phyloP scores from a whole-genome alignment of 2,329 filamentous ascomycete species.

The Aspergillus ruber region DNA sequence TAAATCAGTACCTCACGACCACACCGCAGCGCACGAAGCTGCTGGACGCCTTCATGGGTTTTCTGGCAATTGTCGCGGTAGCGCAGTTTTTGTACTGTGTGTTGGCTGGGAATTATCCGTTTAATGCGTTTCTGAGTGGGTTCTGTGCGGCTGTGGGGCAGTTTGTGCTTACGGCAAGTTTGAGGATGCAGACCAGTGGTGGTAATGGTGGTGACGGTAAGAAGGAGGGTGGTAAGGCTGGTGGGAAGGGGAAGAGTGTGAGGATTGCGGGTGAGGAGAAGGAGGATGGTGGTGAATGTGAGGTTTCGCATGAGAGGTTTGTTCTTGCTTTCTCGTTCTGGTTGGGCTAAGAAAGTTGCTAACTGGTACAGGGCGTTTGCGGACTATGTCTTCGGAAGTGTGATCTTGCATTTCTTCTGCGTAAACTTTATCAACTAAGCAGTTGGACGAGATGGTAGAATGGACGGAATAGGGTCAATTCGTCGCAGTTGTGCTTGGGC shows the following conservation, averaged over 20 bases:
- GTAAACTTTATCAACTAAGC: conserved; percentile 97
- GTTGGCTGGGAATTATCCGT: conserved; percentile 93
- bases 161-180: conserved; percentile 85
- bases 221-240: conserved; percentile 63
- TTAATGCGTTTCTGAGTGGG: conserved; percentile 96
- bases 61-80: conserved; percentile 76
- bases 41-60: conserved; percentile 83
- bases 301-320: conserved; percentile 37
- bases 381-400: conserved; percentile 88
- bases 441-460: not conserved
- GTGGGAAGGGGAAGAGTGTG: conserved; percentile 23
- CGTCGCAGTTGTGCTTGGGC: not conserved
- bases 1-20: conserved; percentile 68
- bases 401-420: conserved; percentile 97
- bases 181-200: conserved; percentile 82
- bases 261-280: conserved; percentile 17
- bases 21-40: conserved; percentile 90
- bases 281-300: conserved; percentile 14
- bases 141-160: conserved; percentile 94
- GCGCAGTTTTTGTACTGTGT: conserved; percentile 93
- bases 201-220: conserved; percentile 24
- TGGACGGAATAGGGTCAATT: not conserved
- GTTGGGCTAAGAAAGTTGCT: not conserved
- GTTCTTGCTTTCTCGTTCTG: conserved; percentile 5
- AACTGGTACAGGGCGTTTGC: conserved; percentile 68